Percentiles rank a stretch among this genome's conserved stretches.
phyloP scores from a whole-genome alignment of 306 rosid species.

The Lithocarpus polystachyus region DNA sequence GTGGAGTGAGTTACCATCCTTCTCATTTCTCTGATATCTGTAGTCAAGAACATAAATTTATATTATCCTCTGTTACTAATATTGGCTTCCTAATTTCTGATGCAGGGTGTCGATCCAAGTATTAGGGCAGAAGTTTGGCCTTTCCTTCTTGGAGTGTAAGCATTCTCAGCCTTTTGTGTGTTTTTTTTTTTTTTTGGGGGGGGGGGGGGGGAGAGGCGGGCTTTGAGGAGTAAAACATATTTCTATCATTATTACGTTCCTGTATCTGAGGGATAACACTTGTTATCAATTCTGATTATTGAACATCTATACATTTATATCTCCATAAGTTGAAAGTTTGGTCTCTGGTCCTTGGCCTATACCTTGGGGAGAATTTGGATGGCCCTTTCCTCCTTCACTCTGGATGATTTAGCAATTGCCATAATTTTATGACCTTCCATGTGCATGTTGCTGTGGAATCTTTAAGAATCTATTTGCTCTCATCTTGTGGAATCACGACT shows the following conservation, averaged over 20 bases:
- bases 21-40: not conserved
- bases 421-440: not conserved
- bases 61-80: slow-evolving; percentile 29
- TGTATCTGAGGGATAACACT: slow-evolving; percentile 1
- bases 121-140: slow-evolving; percentile 98
- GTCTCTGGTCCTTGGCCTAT: slow-evolving; percentile 7
- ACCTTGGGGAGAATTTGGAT: slow-evolving; percentile 5
- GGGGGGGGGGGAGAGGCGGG: too few species aligned
- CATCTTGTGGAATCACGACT: not conserved
- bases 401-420: not conserved
- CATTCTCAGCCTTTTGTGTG: not conserved
- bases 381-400: slow-evolving; percentile 3
- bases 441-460: not conserved
- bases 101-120: slow-evolving; percentile 93
- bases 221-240: not conserved
- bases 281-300: not conserved
- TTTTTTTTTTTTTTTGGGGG: too few species aligned
- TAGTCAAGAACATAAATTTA: slow-evolving; percentile 43
- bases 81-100: slow-evolving; percentile 14
- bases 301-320: not conserved
- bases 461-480: not conserved
- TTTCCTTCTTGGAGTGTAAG: slow-evolving; percentile 99
- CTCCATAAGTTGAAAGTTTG: slow-evolving; percentile 4
- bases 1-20: slow-evolving; percentile 77
- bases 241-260: not conserved